Evolutionary conservation across 352 stramenopile species (phyloP).

Genomic region (Phytophthora hybrid): DNA sequence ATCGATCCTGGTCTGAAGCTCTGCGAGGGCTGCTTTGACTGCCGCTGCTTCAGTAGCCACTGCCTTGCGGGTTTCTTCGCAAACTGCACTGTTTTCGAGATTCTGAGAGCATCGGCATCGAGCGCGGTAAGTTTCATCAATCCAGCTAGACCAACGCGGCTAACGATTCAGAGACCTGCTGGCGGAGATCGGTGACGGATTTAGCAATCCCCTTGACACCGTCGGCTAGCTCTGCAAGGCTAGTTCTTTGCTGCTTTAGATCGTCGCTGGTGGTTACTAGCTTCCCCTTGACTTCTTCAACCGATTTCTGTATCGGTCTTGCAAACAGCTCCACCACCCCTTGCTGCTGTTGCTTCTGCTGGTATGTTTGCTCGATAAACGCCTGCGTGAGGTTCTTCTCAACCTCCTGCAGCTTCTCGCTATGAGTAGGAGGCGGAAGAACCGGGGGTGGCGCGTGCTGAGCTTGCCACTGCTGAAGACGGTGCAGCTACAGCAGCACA

Average conservation of each 20-base stretch:
- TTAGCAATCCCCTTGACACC: slow-evolving; percentile 24
- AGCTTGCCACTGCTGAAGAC: slow-evolving; percentile 31
- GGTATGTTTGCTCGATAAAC: slow-evolving; percentile 24
- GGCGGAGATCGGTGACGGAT: slow-evolving; percentile 32
- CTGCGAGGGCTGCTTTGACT: slow-evolving; percentile 31
- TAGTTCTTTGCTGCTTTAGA: slow-evolving; percentile 19
- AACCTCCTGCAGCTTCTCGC: slow-evolving; percentile 26
- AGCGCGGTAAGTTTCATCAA: slow-evolving; percentile 20
- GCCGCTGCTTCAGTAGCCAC: slow-evolving; percentile 19
- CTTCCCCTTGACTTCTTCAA: slow-evolving; percentile 28
- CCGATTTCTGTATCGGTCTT: slow-evolving; percentile 32
- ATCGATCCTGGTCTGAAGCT: slow-evolving; percentile 29
- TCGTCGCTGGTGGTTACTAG: slow-evolving; percentile 12
- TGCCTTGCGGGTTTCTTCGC: slow-evolving; percentile 22
- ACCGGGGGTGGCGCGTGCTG: slow-evolving; percentile 7
- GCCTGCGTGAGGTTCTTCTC: slow-evolving; percentile 21
- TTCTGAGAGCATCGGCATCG: slow-evolving; percentile 19
- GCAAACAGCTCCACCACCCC: slow-evolving; percentile 19
- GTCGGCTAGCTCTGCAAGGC: slow-evolving; percentile 21
- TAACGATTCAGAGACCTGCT: slow-evolving; percentile 39
- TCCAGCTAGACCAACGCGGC: neutral
- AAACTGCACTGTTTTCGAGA: slow-evolving; percentile 17
- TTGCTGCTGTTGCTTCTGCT: slow-evolving; percentile 35
- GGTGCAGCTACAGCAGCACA: slow-evolving; percentile 24
- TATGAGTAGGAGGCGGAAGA: slow-evolving; percentile 1